These are phyloP conservation scores for Peronospora farinosa DNA, from an alignment of 352 stramenopile species.

Conservation along the genomic window DNA sequence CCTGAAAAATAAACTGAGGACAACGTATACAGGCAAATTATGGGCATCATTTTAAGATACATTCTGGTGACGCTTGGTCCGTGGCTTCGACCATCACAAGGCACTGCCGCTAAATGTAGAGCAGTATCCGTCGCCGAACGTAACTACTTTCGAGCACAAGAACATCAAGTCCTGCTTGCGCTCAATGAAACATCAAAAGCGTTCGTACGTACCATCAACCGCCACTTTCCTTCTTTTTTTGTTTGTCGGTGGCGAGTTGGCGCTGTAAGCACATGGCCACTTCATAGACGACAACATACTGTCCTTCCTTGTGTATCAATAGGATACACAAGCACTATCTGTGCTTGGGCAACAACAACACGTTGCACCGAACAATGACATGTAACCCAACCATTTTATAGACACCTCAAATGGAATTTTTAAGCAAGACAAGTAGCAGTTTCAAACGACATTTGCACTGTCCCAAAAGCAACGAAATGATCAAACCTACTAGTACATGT, in stretches of 20 bases:
- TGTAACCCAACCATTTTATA: constrained; percentile 48
- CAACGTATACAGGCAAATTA: no score
- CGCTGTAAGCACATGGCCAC: constrained; percentile 28
- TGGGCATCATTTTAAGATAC: no score
- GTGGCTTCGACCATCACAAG: no score
- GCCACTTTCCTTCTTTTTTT: constrained; percentile 3
- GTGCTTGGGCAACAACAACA: constrained; percentile 2
- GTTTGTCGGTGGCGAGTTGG: constrained; percentile 41
- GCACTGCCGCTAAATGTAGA: constrained; percentile 6
- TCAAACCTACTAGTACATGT: constrained; percentile 81
- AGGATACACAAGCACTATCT: constrained; percentile 91
- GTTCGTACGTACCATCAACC: constrained; percentile 26
- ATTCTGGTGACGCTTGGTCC: no score
- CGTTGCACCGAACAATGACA: constrained; percentile 57
- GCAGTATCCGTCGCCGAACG: constrained; percentile 11
- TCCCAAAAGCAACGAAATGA: constrained; percentile 11
- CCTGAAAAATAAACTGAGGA: no score
- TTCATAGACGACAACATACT: constrained; percentile 88
- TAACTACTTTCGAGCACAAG: constrained; percentile 30
- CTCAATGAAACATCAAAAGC: constrained; percentile 71
- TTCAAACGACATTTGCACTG: constrained; percentile 20
- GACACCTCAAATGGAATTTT: constrained; percentile 1
- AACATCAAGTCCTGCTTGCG: constrained; percentile 52
- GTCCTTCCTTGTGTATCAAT: constrained; percentile 91
- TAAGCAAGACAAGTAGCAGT: constrained; percentile 17